A percentile compares a stretch with the other conserved stretches of the same genome.
Evolutionary conservation across 1,139 yeast species (phyloP).

Genomic region (Kodamaea ohmeri): DNA sequence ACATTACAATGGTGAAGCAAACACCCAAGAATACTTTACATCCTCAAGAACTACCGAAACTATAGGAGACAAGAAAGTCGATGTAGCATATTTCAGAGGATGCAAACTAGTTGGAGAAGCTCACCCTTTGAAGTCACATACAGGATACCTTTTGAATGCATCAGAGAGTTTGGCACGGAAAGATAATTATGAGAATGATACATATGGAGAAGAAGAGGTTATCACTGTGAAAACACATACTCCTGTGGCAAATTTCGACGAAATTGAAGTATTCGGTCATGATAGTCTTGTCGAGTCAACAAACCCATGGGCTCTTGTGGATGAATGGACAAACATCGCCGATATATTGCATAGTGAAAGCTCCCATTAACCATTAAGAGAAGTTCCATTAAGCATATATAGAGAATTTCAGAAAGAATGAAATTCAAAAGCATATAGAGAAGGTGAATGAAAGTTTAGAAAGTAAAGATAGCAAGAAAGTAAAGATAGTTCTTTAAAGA

Average conservation of each 20-base stretch:
- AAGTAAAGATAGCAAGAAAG: too few species aligned
- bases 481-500: too few species aligned
- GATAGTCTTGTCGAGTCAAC: slow-evolving; percentile 31
- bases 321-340: slow-evolving; percentile 36
- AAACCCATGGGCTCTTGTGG: slow-evolving; percentile 34
- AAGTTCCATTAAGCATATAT: too few species aligned
- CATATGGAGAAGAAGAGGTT: slow-evolving; percentile 15
- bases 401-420: too few species aligned
- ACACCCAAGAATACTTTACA: slow-evolving; percentile 36
- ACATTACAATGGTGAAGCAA: slow-evolving; percentile 39
- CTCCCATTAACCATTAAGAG: too few species aligned
- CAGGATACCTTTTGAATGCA: slow-evolving; percentile 32
- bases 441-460: too few species aligned
- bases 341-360: slow-evolving; percentile 35
- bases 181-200: slow-evolving; percentile 14
- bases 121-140: slow-evolving; percentile 21
- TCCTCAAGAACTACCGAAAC: slow-evolving; percentile 29
- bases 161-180: slow-evolving; percentile 27
- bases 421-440: too few species aligned
- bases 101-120: slow-evolving; percentile 34
- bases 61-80: slow-evolving; percentile 16
- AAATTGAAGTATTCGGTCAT: slow-evolving; percentile 38
- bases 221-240: slow-evolving; percentile 26
- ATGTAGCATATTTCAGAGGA: slow-evolving; percentile 40
- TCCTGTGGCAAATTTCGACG: slow-evolving; percentile 32